phyloP scores from a whole-genome alignment of 164 flowering plant species.

The Nelumbo lutea region DNA sequence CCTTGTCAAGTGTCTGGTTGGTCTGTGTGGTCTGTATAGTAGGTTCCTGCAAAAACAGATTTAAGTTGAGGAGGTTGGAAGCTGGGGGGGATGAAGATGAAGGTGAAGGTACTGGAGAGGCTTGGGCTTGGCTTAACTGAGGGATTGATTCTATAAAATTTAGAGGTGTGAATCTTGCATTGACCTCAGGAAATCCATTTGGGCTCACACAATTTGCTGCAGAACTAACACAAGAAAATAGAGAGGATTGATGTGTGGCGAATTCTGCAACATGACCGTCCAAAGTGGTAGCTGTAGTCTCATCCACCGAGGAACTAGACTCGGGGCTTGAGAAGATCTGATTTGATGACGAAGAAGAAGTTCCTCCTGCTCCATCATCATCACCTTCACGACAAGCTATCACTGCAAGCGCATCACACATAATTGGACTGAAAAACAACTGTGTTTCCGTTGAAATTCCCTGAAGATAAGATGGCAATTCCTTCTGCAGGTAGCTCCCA shows the following conservation, averaged over 20 bases:
- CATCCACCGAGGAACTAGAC: slow-evolving; percentile 25
- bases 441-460: slow-evolving; percentile 16
- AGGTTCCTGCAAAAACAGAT: slow-evolving; percentile 41
- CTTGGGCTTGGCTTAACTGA: slow-evolving; percentile 17
- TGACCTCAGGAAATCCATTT: slow-evolving; percentile 6
- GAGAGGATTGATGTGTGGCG: background rate
- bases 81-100: slow-evolving; percentile 14
- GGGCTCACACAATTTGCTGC: slow-evolving; percentile 10
- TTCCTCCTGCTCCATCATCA: slow-evolving; percentile 13
- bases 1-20: slow-evolving; percentile 8
- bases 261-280: slow-evolving; percentile 17
- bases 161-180: slow-evolving; percentile 22
- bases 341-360: slow-evolving; percentile 15
- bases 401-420: slow-evolving; percentile 17
- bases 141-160: slow-evolving; percentile 44
- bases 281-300: slow-evolving; percentile 8
- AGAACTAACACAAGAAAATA: slow-evolving; percentile 11
- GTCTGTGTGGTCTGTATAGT: slow-evolving; percentile 7
- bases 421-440: slow-evolving; percentile 17
- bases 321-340: slow-evolving; percentile 22
- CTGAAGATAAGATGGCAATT: slow-evolving; percentile 19
- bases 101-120: slow-evolving; percentile 19
- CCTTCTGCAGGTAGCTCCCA: slow-evolving; percentile 30
- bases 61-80: slow-evolving; percentile 34
- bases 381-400: background rate